Evolutionary conservation across 192 early-diverging fungal genomes (phyloP).

Genomic region (Cladochytrium replicatum): DNA sequence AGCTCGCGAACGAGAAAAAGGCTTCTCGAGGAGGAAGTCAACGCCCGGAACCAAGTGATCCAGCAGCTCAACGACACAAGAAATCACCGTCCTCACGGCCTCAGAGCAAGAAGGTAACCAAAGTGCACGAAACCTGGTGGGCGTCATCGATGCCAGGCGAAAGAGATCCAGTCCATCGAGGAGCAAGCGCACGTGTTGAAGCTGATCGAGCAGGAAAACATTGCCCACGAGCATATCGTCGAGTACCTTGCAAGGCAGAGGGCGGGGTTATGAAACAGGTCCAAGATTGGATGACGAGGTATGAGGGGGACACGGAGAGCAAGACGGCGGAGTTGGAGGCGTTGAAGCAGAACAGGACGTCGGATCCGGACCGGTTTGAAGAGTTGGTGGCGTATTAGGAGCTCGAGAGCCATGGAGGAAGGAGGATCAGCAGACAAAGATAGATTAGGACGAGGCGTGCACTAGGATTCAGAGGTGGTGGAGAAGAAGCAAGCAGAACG

Average conservation of each 20-base stretch:
- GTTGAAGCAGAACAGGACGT: slow-evolving; percentile 34
- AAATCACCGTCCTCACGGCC: slow-evolving; percentile 47
- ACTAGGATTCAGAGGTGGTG: slow-evolving; percentile 38
- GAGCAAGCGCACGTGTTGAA: slow-evolving; percentile 25
- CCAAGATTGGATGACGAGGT: slow-evolving; percentile 51
- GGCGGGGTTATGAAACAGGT: slow-evolving; percentile 39
- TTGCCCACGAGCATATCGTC: slow-evolving; percentile 42
- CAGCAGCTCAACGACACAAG: slow-evolving; percentile 58
- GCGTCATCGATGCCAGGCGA: slow-evolving; percentile 26
- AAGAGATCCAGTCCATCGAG: slow-evolving; percentile 23
- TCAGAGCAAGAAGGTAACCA: slow-evolving; percentile 53
- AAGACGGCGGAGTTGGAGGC: slow-evolving; percentile 41
- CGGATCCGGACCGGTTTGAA: slow-evolving; percentile 47
- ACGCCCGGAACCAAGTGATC: slow-evolving; percentile 49
- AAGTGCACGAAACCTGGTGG: slow-evolving; percentile 48
- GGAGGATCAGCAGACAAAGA: slow-evolving; percentile 26
- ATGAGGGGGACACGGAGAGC: slow-evolving; percentile 53
- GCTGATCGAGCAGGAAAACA: slow-evolving; percentile 33
- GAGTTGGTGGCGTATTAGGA: slow-evolving; percentile 43
- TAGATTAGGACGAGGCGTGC: slow-evolving; percentile 17
- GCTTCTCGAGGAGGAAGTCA: slow-evolving; percentile 44
- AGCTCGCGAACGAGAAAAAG: slow-evolving; percentile 39
- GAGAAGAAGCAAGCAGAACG: slow-evolving; percentile 15
- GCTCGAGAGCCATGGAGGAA: slow-evolving; percentile 44
- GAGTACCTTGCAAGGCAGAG: slow-evolving; percentile 41